Base-by-base conservation (phyloP, 1,284 basidiomycete species). In the Hymenochaete sp. region DNA sequence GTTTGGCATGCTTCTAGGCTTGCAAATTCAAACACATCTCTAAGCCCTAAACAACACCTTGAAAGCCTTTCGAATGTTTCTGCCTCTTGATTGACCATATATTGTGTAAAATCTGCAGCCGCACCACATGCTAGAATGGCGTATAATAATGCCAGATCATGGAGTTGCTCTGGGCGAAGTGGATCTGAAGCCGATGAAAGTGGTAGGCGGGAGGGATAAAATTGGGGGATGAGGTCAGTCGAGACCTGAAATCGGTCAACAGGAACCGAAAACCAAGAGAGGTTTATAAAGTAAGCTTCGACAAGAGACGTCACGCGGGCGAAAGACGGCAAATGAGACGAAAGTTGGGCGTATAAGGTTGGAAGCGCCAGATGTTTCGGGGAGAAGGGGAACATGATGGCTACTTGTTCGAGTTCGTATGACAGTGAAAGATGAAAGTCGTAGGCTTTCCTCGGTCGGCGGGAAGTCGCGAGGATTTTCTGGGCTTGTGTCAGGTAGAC, bases 31-130 rank as follows among this genome's bases (percentile, higher is more conserved):
- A 52, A 28, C 21, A 53, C 46, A 16, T 43, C 33, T 16, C 45
- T 32, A 11, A 51, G 32, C n/a, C 50, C 47, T n/a, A 53, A 38
- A 8, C 54, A 53, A 3, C 56, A 50, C 22, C 56, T 45, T 10
- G 57, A 45, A 8, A 59, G 51, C 16, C 50, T 48, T 32, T 57
- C 52, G 42, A 55, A 60, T 3, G 53, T 49, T 25, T 56, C 52
- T 22, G 56, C 56, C 33, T 59, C 57, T 3, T 49, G 41, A 33
- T 45, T 37, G 11, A 28, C 13, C 3, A 45, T 40, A 6, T 48
- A 13, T 6, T 53, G 47, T 7, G 19, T 41, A 22, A 54, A 31
- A 14, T 57, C 52, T 14, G 52, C 45, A 14, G 54, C 45, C 11
- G 52, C 45, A 16, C 53, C 57, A 2, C 55, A 25, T 5, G 58